These are phyloP conservation scores for Reticulomyxa filosa DNA, from an alignment of 78 protist species.

Conservation along the genomic window DNA sequence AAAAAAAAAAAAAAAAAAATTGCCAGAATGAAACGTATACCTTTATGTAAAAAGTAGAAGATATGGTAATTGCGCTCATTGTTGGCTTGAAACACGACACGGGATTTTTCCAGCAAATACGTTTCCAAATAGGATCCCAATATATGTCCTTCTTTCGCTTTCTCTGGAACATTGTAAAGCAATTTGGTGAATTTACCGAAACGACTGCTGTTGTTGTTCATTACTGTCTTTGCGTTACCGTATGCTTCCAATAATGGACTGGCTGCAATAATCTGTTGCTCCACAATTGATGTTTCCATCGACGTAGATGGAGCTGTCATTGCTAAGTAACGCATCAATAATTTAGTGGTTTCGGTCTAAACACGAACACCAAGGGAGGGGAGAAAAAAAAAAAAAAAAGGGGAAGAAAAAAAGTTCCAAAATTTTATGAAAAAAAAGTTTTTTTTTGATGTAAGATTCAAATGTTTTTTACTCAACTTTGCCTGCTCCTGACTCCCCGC, in stretches of 20 bases:
- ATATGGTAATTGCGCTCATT: conserved; percentile 72
- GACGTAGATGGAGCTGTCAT: not conserved
- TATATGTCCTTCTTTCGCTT: not conserved
- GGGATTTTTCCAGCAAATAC: conserved; percentile 62
- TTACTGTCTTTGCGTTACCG: conserved; percentile 78
- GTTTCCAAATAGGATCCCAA: conserved; percentile 17
- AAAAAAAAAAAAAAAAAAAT: too few species aligned
- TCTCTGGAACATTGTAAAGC: not conserved
- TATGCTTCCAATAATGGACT: conserved; percentile 79
- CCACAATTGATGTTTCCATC: too few species aligned
- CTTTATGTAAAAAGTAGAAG: too few species aligned
- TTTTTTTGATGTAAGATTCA: too few species aligned
- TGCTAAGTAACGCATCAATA: conserved; percentile 16
- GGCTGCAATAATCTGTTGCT: conserved; percentile 21
- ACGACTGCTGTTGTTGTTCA: conserved; percentile 66
- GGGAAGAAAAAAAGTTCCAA: too few species aligned
- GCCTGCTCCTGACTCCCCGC: conserved; percentile 84
- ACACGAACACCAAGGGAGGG: too few species aligned
- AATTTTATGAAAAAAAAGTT: too few species aligned
- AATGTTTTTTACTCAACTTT: too few species aligned
- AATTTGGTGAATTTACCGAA: conserved; percentile 34
- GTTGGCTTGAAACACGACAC: conserved; percentile 48
- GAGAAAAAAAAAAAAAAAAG: too few species aligned
- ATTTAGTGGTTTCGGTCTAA: conserved; percentile 44
- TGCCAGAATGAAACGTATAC: too few species aligned